phyloP scores from a whole-genome alignment of 139 green algal species.

The Chlamydomonas incerta region DNA sequence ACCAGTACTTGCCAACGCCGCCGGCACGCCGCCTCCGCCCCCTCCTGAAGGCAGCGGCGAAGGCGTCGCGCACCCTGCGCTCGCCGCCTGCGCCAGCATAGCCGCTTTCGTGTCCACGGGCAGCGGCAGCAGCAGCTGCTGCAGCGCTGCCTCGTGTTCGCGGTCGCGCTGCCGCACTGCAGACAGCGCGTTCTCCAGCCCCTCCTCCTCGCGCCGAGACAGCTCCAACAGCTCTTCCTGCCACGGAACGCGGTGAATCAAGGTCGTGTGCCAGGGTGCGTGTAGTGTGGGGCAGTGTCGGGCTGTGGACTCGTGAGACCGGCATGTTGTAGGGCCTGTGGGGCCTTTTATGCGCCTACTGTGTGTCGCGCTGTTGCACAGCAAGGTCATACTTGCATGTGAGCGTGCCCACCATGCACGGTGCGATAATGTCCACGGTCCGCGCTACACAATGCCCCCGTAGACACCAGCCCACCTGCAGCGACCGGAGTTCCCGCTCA shows the following conservation, averaged over 20 bases:
- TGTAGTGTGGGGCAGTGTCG: no score
- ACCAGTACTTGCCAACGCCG: not conserved
- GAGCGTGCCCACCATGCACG: no score
- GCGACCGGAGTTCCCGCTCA: not conserved
- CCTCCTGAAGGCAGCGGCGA: not conserved
- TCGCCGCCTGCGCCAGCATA: not conserved
- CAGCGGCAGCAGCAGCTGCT: slow-evolving; percentile 25
- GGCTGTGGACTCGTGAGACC: not conserved
- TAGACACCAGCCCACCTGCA: not conserved
- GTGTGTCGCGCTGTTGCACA: no score
- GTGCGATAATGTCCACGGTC: no score
- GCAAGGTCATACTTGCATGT: no score
- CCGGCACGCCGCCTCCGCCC: not conserved
- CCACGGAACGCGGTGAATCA: no score
- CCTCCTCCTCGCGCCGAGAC: not conserved
- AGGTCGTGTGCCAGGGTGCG: no score
- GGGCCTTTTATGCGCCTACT: not conserved
- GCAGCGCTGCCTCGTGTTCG: not conserved
- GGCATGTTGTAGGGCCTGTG: not conserved
- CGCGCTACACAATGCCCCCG: not conserved
- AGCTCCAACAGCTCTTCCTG: not conserved
- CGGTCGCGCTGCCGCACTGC: not conserved
- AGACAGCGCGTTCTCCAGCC: not conserved
- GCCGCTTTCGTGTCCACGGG: slow-evolving; percentile 2
- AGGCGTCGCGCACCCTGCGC: no score